Conservation (phyloP, 2,329 filamentous ascomycete genomes). For the Talaromyces sp. region DNA sequence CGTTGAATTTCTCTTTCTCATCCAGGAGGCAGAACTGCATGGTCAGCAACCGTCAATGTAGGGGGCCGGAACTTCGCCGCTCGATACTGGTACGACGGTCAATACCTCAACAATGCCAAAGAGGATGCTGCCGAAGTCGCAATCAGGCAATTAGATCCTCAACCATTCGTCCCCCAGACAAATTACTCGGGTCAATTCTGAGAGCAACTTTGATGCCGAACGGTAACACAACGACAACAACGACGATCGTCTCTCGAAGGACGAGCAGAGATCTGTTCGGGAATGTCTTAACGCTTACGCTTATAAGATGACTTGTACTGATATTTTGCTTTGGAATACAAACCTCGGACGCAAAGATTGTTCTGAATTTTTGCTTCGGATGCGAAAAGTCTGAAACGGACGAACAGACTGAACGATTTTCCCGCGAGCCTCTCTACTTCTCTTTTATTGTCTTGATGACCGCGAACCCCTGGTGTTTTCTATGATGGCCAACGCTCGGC, state of each 20-base stretch:
- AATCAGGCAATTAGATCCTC: slow-evolving; percentile 30
- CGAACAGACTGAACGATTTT: neutral
- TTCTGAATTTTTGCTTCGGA: neutral
- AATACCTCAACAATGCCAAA: slow-evolving; percentile 78
- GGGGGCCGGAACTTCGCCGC: slow-evolving; percentile 61
- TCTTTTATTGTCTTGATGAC: neutral
- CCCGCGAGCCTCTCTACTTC: neutral
- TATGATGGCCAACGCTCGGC: slow-evolving; percentile 19
- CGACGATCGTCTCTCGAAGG: neutral
- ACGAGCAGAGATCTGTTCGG: neutral
- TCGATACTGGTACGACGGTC: slow-evolving; percentile 86
- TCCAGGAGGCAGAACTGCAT: slow-evolving; percentile 80
- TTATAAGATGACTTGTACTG: slow-evolving; percentile 3
- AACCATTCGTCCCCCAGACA: slow-evolving; percentile 19
- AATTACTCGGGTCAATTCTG: slow-evolving; percentile 24
- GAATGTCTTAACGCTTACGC: neutral
- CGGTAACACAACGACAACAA: neutral
- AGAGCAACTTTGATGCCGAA: neutral
- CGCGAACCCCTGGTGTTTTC: neutral
- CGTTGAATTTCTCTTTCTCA: slow-evolving; percentile 1
- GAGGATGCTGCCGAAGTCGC: slow-evolving; percentile 89
- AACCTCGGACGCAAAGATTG: slow-evolving; percentile 5
- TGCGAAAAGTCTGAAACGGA: neutral
- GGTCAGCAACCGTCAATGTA: slow-evolving; percentile 77
- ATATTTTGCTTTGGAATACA: slow-evolving; percentile 3